phyloP scores from a whole-genome alignment of 2,329 filamentous ascomycete genomes.

The Alternaria arborescens region DNA sequence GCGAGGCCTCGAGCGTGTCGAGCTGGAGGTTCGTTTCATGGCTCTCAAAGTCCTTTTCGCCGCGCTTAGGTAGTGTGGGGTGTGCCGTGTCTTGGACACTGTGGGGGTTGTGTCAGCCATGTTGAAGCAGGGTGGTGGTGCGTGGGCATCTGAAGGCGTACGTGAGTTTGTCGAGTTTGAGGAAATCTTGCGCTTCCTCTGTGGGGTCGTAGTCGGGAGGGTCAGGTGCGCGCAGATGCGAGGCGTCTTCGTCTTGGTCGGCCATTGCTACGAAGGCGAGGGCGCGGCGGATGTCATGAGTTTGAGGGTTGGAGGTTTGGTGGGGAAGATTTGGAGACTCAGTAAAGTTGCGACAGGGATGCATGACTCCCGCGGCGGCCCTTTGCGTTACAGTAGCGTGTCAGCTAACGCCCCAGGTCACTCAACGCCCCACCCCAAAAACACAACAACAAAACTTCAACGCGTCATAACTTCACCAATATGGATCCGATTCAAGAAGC shows the following conservation, averaged over 20 bases:
- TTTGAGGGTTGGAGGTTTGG: not conserved
- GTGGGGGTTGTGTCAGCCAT: slow-evolving; percentile 14
- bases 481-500: too few species aligned
- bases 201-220: slow-evolving; percentile 62
- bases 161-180: slow-evolving; percentile 69
- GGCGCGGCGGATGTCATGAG: not conserved
- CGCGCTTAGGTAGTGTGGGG: slow-evolving; percentile 81
- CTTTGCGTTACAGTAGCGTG: not conserved
- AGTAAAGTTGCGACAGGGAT: slow-evolving; percentile 5
- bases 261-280: slow-evolving; percentile 29
- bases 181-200: slow-evolving; percentile 88
- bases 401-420: too few species aligned
- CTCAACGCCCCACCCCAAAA: too few species aligned
- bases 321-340: slow-evolving; percentile 1
- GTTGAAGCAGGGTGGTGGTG: not conserved
- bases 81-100: slow-evolving; percentile 35
- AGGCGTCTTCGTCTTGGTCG: slow-evolving; percentile 48
- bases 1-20: slow-evolving; percentile 78
- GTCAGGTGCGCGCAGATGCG: slow-evolving; percentile 35
- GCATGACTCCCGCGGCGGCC: slow-evolving; percentile 2
- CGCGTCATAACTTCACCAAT: too few species aligned
- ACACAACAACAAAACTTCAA: too few species aligned
- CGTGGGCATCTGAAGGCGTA: slow-evolving; percentile 48
- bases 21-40: slow-evolving; percentile 87
- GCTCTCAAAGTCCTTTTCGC: slow-evolving; percentile 96